A percentile compares a stretch with the other conserved stretches of the same genome.
Evolutionary conservation across 225 moss, liverwort and hornwort species (phyloP).

Genomic region (Straminergon stramineum): DNA sequence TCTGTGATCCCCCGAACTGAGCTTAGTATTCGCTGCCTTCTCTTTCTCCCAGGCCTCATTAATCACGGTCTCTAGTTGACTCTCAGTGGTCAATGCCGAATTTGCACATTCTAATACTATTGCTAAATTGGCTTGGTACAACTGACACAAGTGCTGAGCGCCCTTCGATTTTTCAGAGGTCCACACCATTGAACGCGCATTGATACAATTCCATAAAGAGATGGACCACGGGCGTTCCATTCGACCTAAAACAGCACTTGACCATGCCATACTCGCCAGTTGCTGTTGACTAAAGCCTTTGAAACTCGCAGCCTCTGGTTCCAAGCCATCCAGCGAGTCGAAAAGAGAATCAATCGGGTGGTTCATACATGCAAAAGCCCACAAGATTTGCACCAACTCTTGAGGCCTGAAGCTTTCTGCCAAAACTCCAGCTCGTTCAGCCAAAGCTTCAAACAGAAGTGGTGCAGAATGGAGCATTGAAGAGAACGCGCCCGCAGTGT

Average conservation of each 20-base stretch:
- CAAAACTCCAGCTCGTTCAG: conserved; percentile 29
- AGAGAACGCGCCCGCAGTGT: conserved; percentile 73
- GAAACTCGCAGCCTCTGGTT: conserved; percentile 4
- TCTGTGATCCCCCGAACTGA: conserved; percentile 67
- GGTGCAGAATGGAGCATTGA: conserved; percentile 71
- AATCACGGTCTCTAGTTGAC: conserved; percentile 27
- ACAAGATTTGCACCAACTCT: conserved; percentile 81
- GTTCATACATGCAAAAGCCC: conserved; percentile 81
- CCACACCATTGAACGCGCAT: conserved; percentile 5
- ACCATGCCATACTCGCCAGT: conserved; percentile 84
- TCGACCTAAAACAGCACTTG: conserved; percentile 56
- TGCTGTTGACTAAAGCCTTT: conserved; percentile 51
- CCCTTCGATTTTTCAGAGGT: conserved; percentile 4
- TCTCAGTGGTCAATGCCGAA: conserved; percentile 9
- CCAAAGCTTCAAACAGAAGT: conserved; percentile 43
- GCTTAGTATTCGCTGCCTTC: conserved; percentile 32
- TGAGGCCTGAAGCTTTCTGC: conserved; percentile 46
- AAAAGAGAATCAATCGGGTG: conserved; percentile 49
- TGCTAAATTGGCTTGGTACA: conserved; percentile 62
- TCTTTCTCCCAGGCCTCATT: conserved; percentile 48
- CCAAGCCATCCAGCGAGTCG: conserved; percentile 37
- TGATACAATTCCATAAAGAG: conserved; percentile 49
- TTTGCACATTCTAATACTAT: conserved; percentile 54
- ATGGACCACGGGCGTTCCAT: conserved; percentile 53
- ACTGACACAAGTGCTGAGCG: conserved; percentile 53